A percentile compares a stretch with the other conserved stretches of the same genome.
These are phyloP conservation scores for Diaporthe helianthi DNA, from an alignment of 2,329 filamentous ascomycete genomes.

Conservation along the genomic window DNA sequence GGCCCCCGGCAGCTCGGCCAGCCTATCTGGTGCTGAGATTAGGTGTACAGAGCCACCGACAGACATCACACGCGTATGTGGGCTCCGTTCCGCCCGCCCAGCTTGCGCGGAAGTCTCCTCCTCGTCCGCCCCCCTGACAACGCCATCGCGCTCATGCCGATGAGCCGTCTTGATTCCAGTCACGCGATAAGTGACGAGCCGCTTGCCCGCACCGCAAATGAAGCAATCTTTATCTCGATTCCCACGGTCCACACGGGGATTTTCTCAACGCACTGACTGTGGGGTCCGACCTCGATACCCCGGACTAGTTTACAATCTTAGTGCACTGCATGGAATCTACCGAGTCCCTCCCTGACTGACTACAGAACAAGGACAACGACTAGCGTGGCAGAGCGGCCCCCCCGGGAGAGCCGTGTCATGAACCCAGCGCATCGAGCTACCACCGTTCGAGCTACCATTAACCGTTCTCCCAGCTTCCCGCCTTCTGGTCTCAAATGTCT, in stretches of 20 bases:
- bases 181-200: slow-evolving; percentile 25
- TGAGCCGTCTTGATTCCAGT: background rate
- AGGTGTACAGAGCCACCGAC: slow-evolving; percentile 6
- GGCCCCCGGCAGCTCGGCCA: slow-evolving; percentile 1
- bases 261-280: slow-evolving; percentile 24
- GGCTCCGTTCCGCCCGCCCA: background rate
- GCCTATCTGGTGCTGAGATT: slow-evolving; percentile 5
- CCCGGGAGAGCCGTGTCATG: slow-evolving; percentile 18
- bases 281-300: slow-evolving; percentile 4
- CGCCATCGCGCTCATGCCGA: slow-evolving; percentile 19
- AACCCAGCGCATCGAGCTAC: slow-evolving; percentile 2
- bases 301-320: background rate
- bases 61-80: background rate
- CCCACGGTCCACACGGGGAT: slow-evolving; percentile 5
- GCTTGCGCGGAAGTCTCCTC: background rate
- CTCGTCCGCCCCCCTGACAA: background rate
- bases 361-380: background rate
- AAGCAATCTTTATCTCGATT: slow-evolving; percentile 29
- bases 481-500: background rate
- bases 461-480: background rate
- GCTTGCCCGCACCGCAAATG: slow-evolving; percentile 16
- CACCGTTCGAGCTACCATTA: background rate
- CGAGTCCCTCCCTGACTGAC: no score
- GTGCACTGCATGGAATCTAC: slow-evolving; percentile 1
- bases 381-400: slow-evolving; percentile 5